Evolutionary conservation across 192 early-diverging fungal genomes (phyloP).

Genomic region (Podila horticola): DNA sequence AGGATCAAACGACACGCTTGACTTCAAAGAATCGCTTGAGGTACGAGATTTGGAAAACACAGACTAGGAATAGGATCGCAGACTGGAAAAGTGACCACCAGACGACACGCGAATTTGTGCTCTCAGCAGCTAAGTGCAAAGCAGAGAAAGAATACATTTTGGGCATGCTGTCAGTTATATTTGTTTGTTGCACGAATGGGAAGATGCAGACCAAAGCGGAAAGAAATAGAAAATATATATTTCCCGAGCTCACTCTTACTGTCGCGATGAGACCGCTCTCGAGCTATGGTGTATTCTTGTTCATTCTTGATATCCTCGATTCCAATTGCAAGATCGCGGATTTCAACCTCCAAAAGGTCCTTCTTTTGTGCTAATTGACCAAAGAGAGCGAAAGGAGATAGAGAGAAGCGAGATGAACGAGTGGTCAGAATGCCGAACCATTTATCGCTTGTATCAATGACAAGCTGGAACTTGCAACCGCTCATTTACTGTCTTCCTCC

Average conservation of each 20-base stretch:
- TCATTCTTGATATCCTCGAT: slow-evolving; percentile 74
- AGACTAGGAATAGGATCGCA: slow-evolving; percentile 68
- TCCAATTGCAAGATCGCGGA: slow-evolving; percentile 68
- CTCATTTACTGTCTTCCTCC: slow-evolving; percentile 35
- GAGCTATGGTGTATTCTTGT: slow-evolving; percentile 72
- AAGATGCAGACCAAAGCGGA: no score
- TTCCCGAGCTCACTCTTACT: slow-evolving; percentile 63
- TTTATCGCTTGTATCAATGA: no score
- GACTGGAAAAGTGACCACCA: slow-evolving; percentile 82
- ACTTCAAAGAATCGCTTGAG: slow-evolving; percentile 80
- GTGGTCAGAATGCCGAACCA: no score
- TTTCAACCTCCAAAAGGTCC: slow-evolving; percentile 72
- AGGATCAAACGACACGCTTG: slow-evolving; percentile 59
- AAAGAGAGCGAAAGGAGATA: neutral
- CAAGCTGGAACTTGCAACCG: slow-evolving; percentile 10
- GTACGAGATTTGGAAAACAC: slow-evolving; percentile 78
- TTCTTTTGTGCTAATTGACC: slow-evolving; percentile 23
- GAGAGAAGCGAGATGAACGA: slow-evolving; percentile 7
- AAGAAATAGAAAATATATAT: no score
- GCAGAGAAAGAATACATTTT: neutral
- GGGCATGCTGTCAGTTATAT: no score
- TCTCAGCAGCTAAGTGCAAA: slow-evolving; percentile 70
- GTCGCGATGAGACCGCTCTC: slow-evolving; percentile 71
- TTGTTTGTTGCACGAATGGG: no score
- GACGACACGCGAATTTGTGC: slow-evolving; percentile 81